A percentile compares a stretch with the other conserved stretches of the same genome.
These are phyloP conservation scores for Pseudoscleropodium purum DNA, from an alignment of 225 moss, liverwort and hornwort species.

Conservation along the genomic window DNA sequence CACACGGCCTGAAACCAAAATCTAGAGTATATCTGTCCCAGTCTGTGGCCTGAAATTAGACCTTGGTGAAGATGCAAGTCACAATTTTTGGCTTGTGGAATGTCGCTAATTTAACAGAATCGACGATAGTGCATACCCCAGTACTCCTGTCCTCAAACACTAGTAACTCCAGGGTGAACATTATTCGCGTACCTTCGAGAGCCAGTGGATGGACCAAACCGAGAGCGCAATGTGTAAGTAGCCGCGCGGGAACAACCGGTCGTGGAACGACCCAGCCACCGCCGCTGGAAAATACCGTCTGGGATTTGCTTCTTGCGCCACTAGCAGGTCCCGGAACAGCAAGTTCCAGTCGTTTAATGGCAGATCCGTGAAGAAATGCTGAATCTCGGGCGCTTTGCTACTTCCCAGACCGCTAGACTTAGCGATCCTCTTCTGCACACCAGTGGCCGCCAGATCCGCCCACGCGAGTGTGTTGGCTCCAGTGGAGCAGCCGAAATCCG, in stretches of 20 bases:
- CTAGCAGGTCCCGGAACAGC: constrained; percentile 7
- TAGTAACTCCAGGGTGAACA: neutral
- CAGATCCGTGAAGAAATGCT: constrained; percentile 44
- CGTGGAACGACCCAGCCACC: constrained; percentile 30
- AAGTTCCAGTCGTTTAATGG: constrained; percentile 46
- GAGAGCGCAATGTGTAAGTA: constrained; percentile 28
- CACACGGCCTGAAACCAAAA: neutral
- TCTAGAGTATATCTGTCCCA: neutral
- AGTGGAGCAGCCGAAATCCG: constrained; percentile 24
- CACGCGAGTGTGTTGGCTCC: constrained; percentile 8
- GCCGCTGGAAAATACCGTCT: constrained; percentile 12
- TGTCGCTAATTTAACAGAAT: neutral
- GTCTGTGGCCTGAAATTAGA: neutral
- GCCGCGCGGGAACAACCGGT: constrained; percentile 21
- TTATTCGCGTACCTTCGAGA: constrained; percentile 1
- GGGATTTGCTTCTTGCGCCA: neutral
- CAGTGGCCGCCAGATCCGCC: neutral
- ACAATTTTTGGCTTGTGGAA: neutral
- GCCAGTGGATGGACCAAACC: constrained; percentile 24
- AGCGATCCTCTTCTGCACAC: neutral
- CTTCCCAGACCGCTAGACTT: neutral
- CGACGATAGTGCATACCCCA: neutral
- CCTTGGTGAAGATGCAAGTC: neutral
- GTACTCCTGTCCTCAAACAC: neutral
- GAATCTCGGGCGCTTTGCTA: constrained; percentile 1